A percentile compares a stretch with the other conserved stretches of the same genome.
These are phyloP conservation scores for Lumnitzera racemosa DNA, from an alignment of 345 rosid species.

Conservation along the genomic window DNA sequence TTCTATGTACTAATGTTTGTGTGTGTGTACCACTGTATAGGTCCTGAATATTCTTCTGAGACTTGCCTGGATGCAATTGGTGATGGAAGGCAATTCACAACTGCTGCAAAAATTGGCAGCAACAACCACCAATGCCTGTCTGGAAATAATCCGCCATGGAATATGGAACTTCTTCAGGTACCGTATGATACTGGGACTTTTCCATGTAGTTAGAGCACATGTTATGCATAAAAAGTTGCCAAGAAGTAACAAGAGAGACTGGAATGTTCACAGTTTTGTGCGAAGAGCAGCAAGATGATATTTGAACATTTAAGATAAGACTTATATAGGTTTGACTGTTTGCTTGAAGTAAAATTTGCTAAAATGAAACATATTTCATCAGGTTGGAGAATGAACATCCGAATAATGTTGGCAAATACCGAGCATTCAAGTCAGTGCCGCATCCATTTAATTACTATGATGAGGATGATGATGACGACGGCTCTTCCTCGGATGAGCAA, in stretches of 20 bases:
- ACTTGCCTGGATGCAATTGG: constrained; percentile 61
- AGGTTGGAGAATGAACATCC: constrained; percentile 75
- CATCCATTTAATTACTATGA: constrained; percentile 50
- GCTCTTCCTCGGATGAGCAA: neutral
- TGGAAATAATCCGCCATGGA: constrained; percentile 60
- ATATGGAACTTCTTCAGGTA: constrained; percentile 86
- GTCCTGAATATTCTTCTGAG: constrained; percentile 45
- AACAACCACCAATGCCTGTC: constrained; percentile 38
- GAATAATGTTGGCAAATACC: constrained; percentile 59
- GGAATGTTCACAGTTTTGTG: no score
- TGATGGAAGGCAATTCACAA: constrained; percentile 41
- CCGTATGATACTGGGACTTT: neutral
- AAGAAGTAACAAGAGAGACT: no score
- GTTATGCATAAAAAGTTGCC: neutral
- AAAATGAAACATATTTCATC: neutral
- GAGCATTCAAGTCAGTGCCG: constrained; percentile 69
- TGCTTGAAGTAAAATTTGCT: neutral
- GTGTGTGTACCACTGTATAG: constrained; percentile 14
- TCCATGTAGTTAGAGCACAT: no score
- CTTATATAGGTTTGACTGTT: neutral
- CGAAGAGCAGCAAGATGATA: no score
- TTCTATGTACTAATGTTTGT: no score
- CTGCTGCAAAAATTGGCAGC: constrained; percentile 39
- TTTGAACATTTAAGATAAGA: no score
- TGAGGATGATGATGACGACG: constrained; percentile 2